Evolutionary conservation across 2,329 filamentous ascomycete genomes (phyloP).

Genomic region (Grosmannia huntii): DNA sequence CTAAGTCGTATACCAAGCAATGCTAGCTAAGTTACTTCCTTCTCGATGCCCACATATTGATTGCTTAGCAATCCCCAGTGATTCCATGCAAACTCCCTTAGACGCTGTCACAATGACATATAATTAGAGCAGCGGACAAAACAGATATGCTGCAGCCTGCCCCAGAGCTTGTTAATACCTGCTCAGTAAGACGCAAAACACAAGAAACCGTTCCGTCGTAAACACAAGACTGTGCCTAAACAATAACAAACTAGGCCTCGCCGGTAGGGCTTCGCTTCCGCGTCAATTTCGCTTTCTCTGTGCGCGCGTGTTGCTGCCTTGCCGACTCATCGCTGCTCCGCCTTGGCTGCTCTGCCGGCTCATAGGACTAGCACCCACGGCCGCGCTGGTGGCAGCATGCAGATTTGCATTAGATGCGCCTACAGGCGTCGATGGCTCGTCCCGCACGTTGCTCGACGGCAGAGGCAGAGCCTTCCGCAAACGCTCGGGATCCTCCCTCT

Average conservation of each 20-base stretch:
- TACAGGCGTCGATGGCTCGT: slow-evolving; percentile 23
- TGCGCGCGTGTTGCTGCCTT: slow-evolving; percentile 28
- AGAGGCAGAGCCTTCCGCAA: slow-evolving; percentile 38
- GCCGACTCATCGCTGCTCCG: slow-evolving; percentile 43
- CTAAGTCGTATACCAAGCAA: neutral
- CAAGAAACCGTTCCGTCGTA: neutral
- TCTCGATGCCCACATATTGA: neutral
- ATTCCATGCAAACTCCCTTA: neutral
- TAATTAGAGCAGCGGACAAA: neutral
- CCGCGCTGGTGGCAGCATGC: neutral
- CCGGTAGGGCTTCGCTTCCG: neutral
- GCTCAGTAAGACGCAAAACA: neutral
- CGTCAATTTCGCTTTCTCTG: slow-evolving; percentile 13
- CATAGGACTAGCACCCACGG: slow-evolving; percentile 31
- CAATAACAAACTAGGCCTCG: neutral
- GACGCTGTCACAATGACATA: neutral
- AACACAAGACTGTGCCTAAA: neutral
- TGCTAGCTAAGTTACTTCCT: neutral
- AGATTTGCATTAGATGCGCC: neutral
- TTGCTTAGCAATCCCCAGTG: neutral
- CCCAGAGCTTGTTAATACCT: neutral
- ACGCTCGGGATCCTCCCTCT: slow-evolving; percentile 33
- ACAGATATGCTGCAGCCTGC: neutral
- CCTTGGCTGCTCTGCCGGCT: slow-evolving; percentile 43
- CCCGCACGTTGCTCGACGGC: slow-evolving; percentile 29